Conservation (phyloP, 1,284 basidiomycete genomes). For the Papiliotrema laurentii region DNA sequence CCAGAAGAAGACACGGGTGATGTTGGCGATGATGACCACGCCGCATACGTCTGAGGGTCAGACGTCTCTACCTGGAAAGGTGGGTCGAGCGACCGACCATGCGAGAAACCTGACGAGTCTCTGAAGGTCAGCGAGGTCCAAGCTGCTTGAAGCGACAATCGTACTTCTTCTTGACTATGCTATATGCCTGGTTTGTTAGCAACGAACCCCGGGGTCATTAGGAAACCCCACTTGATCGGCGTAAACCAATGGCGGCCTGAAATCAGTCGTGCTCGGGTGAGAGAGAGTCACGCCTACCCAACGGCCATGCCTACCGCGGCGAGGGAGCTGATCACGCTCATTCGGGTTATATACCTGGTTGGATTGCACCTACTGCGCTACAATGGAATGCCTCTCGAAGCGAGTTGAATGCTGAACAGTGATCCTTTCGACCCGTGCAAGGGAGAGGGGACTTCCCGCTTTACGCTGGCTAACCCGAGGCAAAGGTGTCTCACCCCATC, state of each 20-base stretch:
- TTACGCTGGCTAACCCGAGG: no score
- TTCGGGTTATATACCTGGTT: background rate
- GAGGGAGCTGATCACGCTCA: conserved; percentile 28
- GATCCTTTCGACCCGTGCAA: no score
- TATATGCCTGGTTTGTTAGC: conserved; percentile 38
- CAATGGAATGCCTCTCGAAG: no score
- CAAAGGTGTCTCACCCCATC: no score
- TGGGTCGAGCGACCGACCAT: conserved; percentile 22
- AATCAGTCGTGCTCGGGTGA: conserved; percentile 5
- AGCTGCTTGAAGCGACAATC: conserved; percentile 8
- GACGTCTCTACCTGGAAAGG: background rate
- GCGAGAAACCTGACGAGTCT: conserved; percentile 47
- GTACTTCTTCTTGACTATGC: conserved; percentile 50
- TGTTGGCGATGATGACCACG: conserved; percentile 47
- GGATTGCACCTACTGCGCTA: no score
- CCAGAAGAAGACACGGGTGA: conserved; percentile 51
- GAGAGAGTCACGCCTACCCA: conserved; percentile 26
- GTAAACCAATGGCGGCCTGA: conserved; percentile 50
- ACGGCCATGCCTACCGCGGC: conserved; percentile 47
- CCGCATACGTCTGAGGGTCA: conserved; percentile 39
- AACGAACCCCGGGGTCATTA: background rate
- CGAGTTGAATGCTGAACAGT: no score
- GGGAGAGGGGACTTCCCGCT: no score
- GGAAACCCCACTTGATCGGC: conserved; percentile 43
- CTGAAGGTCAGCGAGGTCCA: conserved; percentile 13